A percentile compares a stretch with the other conserved stretches of the same genome.
Evolutionary conservation across 306 rosid species (phyloP).

Genomic region (Vachellia pachyceras): DNA sequence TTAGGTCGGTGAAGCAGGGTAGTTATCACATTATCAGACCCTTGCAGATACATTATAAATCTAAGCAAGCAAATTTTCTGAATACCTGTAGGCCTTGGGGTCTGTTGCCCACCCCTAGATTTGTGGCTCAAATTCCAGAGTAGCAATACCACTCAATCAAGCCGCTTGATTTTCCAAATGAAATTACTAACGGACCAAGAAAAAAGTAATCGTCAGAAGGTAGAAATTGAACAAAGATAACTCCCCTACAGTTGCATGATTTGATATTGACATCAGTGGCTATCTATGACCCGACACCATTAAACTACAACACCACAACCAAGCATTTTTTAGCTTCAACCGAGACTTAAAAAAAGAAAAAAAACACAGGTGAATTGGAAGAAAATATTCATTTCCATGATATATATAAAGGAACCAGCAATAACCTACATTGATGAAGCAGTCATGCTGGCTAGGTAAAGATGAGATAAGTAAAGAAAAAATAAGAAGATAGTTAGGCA

Average conservation of each 20-base stretch:
- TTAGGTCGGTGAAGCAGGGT: not conserved
- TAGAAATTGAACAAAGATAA: not conserved
- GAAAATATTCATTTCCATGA: slow-evolving; percentile 1
- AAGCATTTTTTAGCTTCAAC: slow-evolving; percentile 27
- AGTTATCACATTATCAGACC: not conserved
- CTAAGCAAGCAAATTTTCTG: not conserved
- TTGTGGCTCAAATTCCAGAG: not conserved
- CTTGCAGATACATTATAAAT: not conserved
- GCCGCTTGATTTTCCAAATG: not conserved
- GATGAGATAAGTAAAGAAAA: slow-evolving; percentile 28
- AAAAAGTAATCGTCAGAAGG: not conserved
- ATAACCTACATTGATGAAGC: slow-evolving; percentile 38
- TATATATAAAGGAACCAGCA: slow-evolving; percentile 21
- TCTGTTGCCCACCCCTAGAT: not conserved
- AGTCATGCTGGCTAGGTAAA: slow-evolving; percentile 16
- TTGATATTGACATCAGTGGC: not conserved
- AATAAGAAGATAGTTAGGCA: slow-evolving; percentile 25
- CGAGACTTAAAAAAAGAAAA: slow-evolving; percentile 7
- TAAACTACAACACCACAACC: not conserved
- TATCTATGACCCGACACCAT: not conserved
- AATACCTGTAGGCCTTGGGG: not conserved
- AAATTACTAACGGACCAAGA: not conserved
- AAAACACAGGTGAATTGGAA: not conserved
- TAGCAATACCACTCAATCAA: not conserved
- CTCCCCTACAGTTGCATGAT: not conserved